Conservation (phyloP, 2,329 filamentous ascomycete genomes). For the Microcera coccophila region DNA sequence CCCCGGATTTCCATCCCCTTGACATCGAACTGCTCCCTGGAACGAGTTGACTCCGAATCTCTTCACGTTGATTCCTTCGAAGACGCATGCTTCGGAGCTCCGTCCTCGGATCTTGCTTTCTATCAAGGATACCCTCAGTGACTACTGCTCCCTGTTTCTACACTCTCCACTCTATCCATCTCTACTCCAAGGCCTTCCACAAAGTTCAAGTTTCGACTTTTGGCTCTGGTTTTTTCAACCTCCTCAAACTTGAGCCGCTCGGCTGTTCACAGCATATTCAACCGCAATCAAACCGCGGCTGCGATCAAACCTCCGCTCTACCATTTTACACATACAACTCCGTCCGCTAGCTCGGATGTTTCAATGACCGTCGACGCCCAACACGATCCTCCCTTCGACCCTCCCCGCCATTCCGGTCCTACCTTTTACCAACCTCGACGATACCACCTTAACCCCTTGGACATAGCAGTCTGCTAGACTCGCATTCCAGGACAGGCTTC, state of each 20-base stretch:
- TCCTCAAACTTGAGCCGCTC: not conserved
- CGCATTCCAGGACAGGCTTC: conserved; percentile 6
- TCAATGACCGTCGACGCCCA: conserved; percentile 16
- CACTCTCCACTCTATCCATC: conserved; percentile 14
- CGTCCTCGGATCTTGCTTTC: not conserved
- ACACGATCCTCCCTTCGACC: conserved; percentile 3
- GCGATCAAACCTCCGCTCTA: conserved; percentile 14
- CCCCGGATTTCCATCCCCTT: conserved; percentile 31
- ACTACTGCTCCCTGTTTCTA: not conserved
- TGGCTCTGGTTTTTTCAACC: not conserved
- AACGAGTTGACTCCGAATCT: conserved; percentile 13
- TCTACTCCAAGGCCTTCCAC: conserved; percentile 5
- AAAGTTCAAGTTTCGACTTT: not conserved
- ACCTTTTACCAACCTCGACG: conserved; percentile 6
- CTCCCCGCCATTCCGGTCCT: conserved; percentile 4
- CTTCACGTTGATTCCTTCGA: conserved; percentile 6
- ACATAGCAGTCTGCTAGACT: conserved; percentile 4
- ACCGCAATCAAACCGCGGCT: not conserved
- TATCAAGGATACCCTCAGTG: not conserved
- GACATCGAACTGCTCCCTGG: conserved; percentile 26
- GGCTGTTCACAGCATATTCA: conserved; percentile 5
- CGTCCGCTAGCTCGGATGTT: conserved; percentile 11
- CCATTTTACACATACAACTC: conserved; percentile 9
- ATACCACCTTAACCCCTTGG: conserved; percentile 3
- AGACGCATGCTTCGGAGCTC: not conserved